Evolutionary conservation across 768 basidiomycete genomes (phyloP), one percentile per base, ranked within the genome.

Genomic region (Boletus sensibilis): DNA sequence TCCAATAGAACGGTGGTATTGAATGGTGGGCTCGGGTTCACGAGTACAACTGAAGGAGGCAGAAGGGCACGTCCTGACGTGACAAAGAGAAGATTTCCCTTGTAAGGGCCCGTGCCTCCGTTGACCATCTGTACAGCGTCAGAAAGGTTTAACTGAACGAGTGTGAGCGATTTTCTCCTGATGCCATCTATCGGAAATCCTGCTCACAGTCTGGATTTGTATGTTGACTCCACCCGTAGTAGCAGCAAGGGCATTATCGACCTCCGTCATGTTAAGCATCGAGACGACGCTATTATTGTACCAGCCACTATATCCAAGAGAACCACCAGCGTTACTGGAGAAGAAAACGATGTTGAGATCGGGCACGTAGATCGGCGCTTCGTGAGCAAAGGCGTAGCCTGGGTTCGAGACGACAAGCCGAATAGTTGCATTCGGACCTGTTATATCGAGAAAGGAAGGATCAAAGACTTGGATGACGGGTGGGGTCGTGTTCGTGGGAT

Each of bases 341-440:
- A 92, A 92, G 73, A 83, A 86, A 3, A 93, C 76, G 57, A 86
- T 82, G 63, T 91, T 80, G 21, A 84, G 85, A 31, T 75, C 76
- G 3, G 83, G 72, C 25, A 82, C 75, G 69, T 84, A 90, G 2
- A 91, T 75, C 0, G 88, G 88, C 6, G 87, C 90, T 71, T 92
- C 91, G 63, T 92, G 89, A 12, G 88, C 88, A 58, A 90, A 83
- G 3, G 86, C 85, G 68, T 84, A 86, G 8, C 78, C 81, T 8
- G 79, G 77, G 55, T 85, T 84, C 7, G 81, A 79, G 0, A 85
- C 83, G 42, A 93, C 80, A 50, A 82, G 27, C 7, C 27, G 27
- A 29, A 29, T 29, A 29, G 27, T 29, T 29, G 27, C 27, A 29
- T 9, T 7, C 7, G 27, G 27, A 29, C 27, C 27, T 29, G 27